Base-by-base conservation (phyloP, 2,329 filamentous ascomycete genomes). In the Dactylellina sp. region DNA sequence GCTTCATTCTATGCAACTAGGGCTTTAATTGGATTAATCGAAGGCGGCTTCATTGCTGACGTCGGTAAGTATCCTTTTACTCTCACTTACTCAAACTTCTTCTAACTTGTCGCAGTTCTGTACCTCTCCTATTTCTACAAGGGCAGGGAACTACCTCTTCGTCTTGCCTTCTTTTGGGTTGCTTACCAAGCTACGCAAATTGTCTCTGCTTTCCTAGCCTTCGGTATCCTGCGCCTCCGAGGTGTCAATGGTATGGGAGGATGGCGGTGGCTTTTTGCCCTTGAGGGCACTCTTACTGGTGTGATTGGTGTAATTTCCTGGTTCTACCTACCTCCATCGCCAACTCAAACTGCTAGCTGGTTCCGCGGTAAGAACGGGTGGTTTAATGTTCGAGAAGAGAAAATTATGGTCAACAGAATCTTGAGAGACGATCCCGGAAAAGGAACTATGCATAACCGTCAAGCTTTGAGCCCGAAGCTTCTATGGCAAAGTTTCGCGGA, bases 51-150 rank as follows among this genome's bases (percentile, higher is more conserved):
- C 72, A 80, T 81, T 52, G 61, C 56, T 18, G 57, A 72, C 39
- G 66, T 72, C 46, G 61, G 66, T 72, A 64, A n/a, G 66, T 65
- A 56, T 32, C 14, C 28, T 52, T 35, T n/a, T 18, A 63, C 12
- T 18, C 37, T 39, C 24, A 25, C 22, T 25, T 1, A 46, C 12
- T 22, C 76, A 78, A 0, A 35, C 24, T 32, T n/a, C 16, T 76
- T 78, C 1, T 12, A 20, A n/a, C 7, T n/a, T 1, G 11, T 37
- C 28, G 28, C 46, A 20, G 85, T 90, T 12, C 82, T 90, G 0
- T 92, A 89, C 80, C 83, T 92, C 3, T 89, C 87, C 2, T 93
- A 93, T 80, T 93, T 89, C 81, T 93, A 92, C 81, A 92, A 87
- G 49, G 87, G 87, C 0, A 84, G 84, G 59, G 91, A 93, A 79